These are phyloP conservation scores for Anethum foeniculum DNA, from an alignment of 140 eudicot species.

Conservation along the genomic window DNA sequence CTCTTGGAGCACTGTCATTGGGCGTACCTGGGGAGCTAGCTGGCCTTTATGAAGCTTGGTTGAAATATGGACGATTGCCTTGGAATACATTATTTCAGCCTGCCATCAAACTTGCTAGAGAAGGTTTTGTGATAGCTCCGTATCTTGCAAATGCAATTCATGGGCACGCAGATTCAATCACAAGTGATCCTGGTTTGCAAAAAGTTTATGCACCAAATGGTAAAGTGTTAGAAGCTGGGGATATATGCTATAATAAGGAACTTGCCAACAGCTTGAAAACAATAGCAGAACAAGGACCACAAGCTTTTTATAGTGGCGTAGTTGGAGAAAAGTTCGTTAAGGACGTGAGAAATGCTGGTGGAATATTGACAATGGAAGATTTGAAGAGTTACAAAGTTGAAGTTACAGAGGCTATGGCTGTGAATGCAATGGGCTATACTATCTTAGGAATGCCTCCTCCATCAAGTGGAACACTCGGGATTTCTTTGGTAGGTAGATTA, in stretches of 20 bases:
- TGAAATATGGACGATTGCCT: constrained; percentile 57
- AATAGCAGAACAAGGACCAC: constrained; percentile 71
- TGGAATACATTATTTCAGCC: constrained; percentile 71
- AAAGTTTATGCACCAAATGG: constrained; percentile 69
- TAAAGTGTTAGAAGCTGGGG: constrained; percentile 51
- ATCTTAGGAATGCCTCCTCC: constrained; percentile 95
- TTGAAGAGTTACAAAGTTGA: constrained; percentile 59
- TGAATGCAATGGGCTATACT: constrained; percentile 65
- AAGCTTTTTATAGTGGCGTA: constrained; percentile 57
- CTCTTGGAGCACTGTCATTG: constrained; percentile 50
- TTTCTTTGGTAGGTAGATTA: constrained; percentile 54
- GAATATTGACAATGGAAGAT: constrained; percentile 85
- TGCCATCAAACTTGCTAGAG: constrained; percentile 58
- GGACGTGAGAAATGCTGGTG: constrained; percentile 67
- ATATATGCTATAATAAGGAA: constrained; percentile 59
- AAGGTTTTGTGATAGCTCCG: constrained; percentile 60
- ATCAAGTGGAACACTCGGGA: constrained; percentile 87
- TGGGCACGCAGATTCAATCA: constrained; percentile 13
- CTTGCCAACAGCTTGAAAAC: constrained; percentile 68
- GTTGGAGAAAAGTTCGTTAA: constrained; percentile 57
- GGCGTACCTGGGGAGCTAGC: constrained; percentile 94
- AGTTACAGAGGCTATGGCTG: constrained; percentile 54
- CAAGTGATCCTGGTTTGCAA: constrained; percentile 55
- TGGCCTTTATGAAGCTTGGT: constrained; percentile 78
- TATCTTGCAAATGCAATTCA: constrained; percentile 45